These are phyloP conservation scores for Flaveria robusta DNA, from an alignment of 129 eudicot species.

Conservation along the genomic window DNA sequence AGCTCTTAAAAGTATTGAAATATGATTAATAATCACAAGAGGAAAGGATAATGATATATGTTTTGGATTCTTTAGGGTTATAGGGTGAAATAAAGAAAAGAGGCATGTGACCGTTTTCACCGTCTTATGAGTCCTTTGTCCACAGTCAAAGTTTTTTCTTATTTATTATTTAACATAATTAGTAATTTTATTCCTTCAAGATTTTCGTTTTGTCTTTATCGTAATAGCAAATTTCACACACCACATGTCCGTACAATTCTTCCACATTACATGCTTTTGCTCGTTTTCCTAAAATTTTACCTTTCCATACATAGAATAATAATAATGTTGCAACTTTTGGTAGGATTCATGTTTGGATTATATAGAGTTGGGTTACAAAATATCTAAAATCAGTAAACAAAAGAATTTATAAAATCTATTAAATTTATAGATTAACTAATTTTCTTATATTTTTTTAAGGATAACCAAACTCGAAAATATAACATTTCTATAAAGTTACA, in stretches of 20 bases:
- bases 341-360: neutral
- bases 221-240: constrained; percentile 19
- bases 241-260: constrained; percentile 24
- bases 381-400: too few species aligned
- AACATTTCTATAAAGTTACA: too few species aligned
- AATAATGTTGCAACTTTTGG: neutral
- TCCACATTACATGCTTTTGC: constrained; percentile 20
- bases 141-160: constrained; percentile 14
- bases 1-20: too few species aligned
- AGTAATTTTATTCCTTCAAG: constrained; percentile 5
- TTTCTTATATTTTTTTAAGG: too few species aligned
- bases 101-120: constrained; percentile 19
- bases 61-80: neutral
- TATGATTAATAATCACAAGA: neutral
- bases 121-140: constrained; percentile 26
- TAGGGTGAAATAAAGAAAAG: neutral
- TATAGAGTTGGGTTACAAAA: neutral
- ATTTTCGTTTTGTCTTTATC: constrained; percentile 1
- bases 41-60: neutral
- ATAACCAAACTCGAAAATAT: too few species aligned
- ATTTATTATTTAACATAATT: too few species aligned
- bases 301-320: constrained; percentile 3
- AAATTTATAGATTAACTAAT: too few species aligned
- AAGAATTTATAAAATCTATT: too few species aligned
- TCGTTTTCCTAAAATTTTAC: constrained; percentile 9